Base-by-base conservation (phyloP, 176 grass and related monocot species). In the Areca catechu region DNA sequence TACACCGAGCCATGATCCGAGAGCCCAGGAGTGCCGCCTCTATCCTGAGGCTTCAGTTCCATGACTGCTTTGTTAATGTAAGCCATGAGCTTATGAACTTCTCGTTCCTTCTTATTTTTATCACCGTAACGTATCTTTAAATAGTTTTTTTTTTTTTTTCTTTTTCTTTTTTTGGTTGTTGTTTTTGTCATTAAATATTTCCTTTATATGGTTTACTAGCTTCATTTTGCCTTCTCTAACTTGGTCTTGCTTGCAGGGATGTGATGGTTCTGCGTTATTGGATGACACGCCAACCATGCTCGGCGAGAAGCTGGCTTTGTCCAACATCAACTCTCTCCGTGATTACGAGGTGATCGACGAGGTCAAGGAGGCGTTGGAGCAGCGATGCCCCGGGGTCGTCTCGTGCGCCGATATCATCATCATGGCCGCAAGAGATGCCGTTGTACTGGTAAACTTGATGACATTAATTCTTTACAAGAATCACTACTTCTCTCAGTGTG, bases 11-110 rank as follows among this genome's bases (percentile, higher is more conserved):
- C 50, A 80, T 62, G 29, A 53, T 60, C 0, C 77, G 78, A 17
- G 87, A 98, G 75, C 54, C 84, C 19, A 79, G 87, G 68, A 98
- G 84, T 67, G 69, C 69, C 37, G 93, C 93, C 24, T 92, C 93
- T 67, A 88, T 98, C 84, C 88, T 98, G 93, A 74, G 93, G 23
- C 87, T 98, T 59, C 87, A 92, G 77, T 98, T 98, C 78, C 93
- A 98, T 59, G 93, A 98, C 69, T 98, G 93, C 78, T 98, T 98
- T 73, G 93, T 98, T 54, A 98, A 92, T 79, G 93, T 98, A 63
- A 79, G 71, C 4, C 4, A 5, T 0, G 9, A 15, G 16, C 20
- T 24, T 7, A 10, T 5, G 1, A 5, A 9, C 5, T 34, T 34
- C 30, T 25, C 4, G 24, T 25, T 25, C 24, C 24, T 25, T 25